A percentile compares a stretch with the other conserved stretches of the same genome.
Conservation (phyloP, 192 early-diverging fungal genomes). For the Cetraspora pellucida region DNA sequence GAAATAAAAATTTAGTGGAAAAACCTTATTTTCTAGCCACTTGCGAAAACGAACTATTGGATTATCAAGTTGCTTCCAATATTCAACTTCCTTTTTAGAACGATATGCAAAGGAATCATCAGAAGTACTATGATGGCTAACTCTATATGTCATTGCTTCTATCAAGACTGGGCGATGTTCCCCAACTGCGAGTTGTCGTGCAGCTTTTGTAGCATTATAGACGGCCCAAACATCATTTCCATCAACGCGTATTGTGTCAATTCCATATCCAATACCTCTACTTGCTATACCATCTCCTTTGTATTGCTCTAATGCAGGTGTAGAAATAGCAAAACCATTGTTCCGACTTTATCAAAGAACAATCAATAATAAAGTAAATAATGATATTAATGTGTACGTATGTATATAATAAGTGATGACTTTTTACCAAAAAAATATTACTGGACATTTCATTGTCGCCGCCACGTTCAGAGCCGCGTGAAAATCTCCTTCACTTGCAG, state of each 20-base stretch:
- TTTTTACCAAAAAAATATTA: conserved; percentile 88
- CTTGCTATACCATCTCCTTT: conserved; percentile 96
- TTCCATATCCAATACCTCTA: conserved; percentile 95
- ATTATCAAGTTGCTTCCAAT: conserved; percentile 84
- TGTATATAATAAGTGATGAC: neutral
- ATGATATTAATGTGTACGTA: neutral
- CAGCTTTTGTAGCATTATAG: conserved; percentile 88
- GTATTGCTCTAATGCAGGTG: conserved; percentile 93
- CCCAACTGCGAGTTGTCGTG: conserved; percentile 79
- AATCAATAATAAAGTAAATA: neutral
- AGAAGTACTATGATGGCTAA: conserved; percentile 96
- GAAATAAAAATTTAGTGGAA: neutral
- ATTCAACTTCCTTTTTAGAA: conserved; percentile 87
- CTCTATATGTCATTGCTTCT: conserved; percentile 97
- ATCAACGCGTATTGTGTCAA: conserved; percentile 95
- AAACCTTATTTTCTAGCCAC: conserved; percentile 76
- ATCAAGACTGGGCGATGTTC: conserved; percentile 89
- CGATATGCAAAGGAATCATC: conserved; percentile 98
- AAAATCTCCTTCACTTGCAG: conserved; percentile 97
- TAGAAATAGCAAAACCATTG: conserved; percentile 99
- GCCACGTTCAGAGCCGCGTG: conserved; percentile 98
- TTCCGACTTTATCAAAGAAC: conserved; percentile 73
- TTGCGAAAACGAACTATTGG: conserved; percentile 88
- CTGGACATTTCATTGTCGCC: conserved; percentile 85
- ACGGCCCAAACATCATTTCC: conserved; percentile 99